Evolutionary conservation across 139 green algal genomes (phyloP).

Genomic region (Chlamydomonas sp.): DNA sequence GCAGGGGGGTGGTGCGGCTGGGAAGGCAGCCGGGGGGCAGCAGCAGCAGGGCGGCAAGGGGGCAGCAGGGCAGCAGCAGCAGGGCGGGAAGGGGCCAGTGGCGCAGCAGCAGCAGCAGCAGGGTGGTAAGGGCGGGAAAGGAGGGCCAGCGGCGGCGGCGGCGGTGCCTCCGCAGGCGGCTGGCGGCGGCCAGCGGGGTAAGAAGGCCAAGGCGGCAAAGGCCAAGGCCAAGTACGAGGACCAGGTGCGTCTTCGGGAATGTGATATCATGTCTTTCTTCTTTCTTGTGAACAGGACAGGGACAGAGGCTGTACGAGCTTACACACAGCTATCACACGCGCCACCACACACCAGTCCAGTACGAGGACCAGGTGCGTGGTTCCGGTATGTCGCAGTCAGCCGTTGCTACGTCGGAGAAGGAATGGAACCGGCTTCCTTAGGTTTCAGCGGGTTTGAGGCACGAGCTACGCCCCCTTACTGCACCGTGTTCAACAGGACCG

Average conservation of each 20-base stretch:
- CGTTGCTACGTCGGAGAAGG: too few species aligned
- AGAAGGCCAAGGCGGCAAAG: slow-evolving; percentile 84
- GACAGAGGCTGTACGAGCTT: too few species aligned
- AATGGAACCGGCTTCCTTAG: too few species aligned
- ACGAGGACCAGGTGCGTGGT: not conserved
- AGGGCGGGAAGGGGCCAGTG: not conserved
- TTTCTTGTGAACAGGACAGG: too few species aligned
- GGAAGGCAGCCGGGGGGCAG: too few species aligned
- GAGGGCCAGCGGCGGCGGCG: not conserved
- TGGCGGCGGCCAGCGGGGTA: slow-evolving; percentile 59
- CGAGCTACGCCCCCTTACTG: too few species aligned
- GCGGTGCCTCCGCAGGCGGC: not conserved
- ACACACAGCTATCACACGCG: not conserved
- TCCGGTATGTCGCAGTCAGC: too few species aligned
- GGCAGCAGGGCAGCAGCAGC: not conserved
- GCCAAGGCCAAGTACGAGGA: slow-evolving; percentile 87
- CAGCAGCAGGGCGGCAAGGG: too few species aligned
- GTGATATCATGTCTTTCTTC: too few species aligned
- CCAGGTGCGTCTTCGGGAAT: slow-evolving; percentile 44
- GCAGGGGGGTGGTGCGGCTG: too few species aligned
- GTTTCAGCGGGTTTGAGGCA: too few species aligned
- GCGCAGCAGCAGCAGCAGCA: slow-evolving; percentile 15
- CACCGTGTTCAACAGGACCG: too few species aligned
- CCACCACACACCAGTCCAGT: slow-evolving; percentile 2
- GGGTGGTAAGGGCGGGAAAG: not conserved